Evolutionary conservation across 2,329 filamentous ascomycete genomes (phyloP).

Genomic region (Colletotrichum chlorophyti): DNA sequence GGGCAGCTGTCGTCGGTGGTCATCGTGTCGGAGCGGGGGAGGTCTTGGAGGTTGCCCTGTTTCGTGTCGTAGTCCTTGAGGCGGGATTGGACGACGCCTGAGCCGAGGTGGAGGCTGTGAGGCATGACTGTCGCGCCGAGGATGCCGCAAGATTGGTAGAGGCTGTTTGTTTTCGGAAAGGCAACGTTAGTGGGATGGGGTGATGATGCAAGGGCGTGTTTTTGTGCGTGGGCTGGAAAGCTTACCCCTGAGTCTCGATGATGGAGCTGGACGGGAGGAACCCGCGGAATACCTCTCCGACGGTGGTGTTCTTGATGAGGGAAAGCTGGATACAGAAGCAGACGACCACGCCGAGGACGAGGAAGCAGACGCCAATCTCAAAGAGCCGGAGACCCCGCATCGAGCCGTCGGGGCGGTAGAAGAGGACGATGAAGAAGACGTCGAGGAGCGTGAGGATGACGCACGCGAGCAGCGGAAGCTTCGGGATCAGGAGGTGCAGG

Average conservation of each 20-base stretch:
- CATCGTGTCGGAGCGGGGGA: conserved; percentile 39
- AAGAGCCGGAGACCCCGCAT: conserved; percentile 67
- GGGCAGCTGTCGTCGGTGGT: conserved; percentile 38
- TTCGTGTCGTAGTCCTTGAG: conserved; percentile 68
- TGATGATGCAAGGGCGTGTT: no score
- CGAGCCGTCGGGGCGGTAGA: conserved; percentile 66
- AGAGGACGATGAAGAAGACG: conserved; percentile 71
- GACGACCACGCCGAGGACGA: conserved; percentile 71
- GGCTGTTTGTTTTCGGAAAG: conserved; percentile 12
- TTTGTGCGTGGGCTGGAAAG: no score
- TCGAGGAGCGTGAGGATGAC: conserved; percentile 73
- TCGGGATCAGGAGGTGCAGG: conserved; percentile 68
- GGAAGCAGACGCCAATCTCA: conserved; percentile 66
- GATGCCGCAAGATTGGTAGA: conserved; percentile 78
- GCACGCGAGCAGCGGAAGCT: conserved; percentile 70
- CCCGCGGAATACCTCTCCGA: conserved; percentile 68
- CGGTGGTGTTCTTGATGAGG: conserved; percentile 60
- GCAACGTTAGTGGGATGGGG: conserved; percentile 25
- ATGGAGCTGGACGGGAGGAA: conserved; percentile 70
- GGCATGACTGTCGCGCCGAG: conserved; percentile 81
- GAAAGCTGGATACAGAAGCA: conserved; percentile 76
- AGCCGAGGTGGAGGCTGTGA: conserved; percentile 72
- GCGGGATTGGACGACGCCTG: conserved; percentile 72
- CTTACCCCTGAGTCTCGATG: conserved; percentile 61
- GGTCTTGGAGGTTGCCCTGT: conserved; percentile 49